Evolutionary conservation across 2,329 filamentous ascomycete species (phyloP), one percentile per base, ranked within the genome.

Genomic region (Hypoxylon sp.): DNA sequence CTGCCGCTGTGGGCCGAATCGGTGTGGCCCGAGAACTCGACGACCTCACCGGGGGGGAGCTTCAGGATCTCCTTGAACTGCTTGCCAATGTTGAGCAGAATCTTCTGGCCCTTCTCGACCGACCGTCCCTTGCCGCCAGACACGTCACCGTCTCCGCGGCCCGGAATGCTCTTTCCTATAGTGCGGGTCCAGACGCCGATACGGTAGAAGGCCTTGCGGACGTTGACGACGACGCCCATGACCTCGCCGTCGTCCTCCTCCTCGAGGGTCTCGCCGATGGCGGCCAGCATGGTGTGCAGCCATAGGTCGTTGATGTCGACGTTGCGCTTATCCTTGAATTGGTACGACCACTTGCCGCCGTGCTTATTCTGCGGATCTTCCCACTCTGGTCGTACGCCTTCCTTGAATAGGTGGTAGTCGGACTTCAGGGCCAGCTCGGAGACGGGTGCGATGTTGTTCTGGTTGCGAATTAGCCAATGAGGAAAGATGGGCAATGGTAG

Each of bases 351-450:
- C 83, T 97, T 97, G 82, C 96, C 96, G 74, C 96, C 96, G 79
- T 98, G 93, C 87, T 98, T 99, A 85, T 99, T 99, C 84, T 98
- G 93, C 24, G 89, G 86, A 79, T 99, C 96, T 81, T 99, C 96
- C 96, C 96, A 99, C 82, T 99, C 96, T 33, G 96, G 96, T 70
- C 96, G 93, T 68, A 99, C 93, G 71, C 94, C 94, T 74, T 91
- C 91, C 86, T 99, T 99, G 91, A 99, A 99, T 45, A 99, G 91
- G 78, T 99, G 96, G 83, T 99, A 99, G 80, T 99, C 96, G 77
- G 96, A 97, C 85, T 99, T 99, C 77, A 97, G 89, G 45, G 94
- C 93, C 44, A 99, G 90, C 75, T 98, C 93, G 73, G 95, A 97
- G 73, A 96, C 95, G 44, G 94, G 91, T 52, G 95, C 93, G 79